Base-by-base conservation (phyloP, 2,329 filamentous ascomycete species). In the Macrophomina pseudophaseolina region DNA sequence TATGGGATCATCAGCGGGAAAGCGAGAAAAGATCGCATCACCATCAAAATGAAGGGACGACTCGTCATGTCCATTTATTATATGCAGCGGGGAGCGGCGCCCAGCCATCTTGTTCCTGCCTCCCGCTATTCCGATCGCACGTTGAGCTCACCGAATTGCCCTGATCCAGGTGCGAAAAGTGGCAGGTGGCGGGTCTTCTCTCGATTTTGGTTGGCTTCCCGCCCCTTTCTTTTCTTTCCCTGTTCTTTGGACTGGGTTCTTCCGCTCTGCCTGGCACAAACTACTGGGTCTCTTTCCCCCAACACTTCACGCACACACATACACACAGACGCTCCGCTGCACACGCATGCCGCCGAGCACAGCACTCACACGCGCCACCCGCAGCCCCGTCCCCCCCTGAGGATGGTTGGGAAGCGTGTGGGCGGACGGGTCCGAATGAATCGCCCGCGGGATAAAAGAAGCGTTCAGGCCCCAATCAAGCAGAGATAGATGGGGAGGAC, bases 21-120 rank as follows among this genome's bases (percentile, higher is more conserved):
- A 23, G 23, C 23, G 44, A 8, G 32, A 49, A 38, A 62, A 62
- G 49, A 44, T 35, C 58, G 58, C 58, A 62, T 62, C 58, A 3
- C 44, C 58, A 38, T 62, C 58, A 48, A 38, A 62, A 48, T 60
- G 56, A 49, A 62, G 42, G 58, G 58, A 23, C 44, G 42, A 62
- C 42, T 49, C 44, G 58, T 38, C 42, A 48, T 62, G 44, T 49
- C n/a, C 30, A 49, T 49, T 14, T 62, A 62, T 49, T 62, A 38
- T 38, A 49, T 62, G 58, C 40, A 28, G 58, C 32, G 42, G 44
- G 40, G 14, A 48, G 11, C 28, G 58, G 53, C 38, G 38, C 53
- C 53, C 35, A 58, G 35, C 18, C 40, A 46, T 48, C 28, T 5
- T 44, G 16, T n/a, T 4, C 7, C 16, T 44, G 12, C 42, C 16